phyloP scores from a whole-genome alignment of 179 eudicot genomes.

The Vitellaria paradoxa region DNA sequence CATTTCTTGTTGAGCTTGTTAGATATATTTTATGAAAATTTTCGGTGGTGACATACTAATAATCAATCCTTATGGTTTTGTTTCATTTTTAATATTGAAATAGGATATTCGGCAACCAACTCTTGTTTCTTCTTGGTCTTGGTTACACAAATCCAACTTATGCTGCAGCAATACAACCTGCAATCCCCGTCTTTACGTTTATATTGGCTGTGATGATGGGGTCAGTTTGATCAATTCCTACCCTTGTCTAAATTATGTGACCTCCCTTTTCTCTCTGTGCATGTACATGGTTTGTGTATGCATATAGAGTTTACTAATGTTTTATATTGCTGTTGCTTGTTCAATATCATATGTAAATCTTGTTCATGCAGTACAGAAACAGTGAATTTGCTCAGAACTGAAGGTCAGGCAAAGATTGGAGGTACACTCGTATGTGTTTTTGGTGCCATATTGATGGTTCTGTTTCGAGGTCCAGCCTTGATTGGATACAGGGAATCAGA shows the following conservation, averaged over 20 bases:
- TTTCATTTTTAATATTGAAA: conserved; percentile 13
- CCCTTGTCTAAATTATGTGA: conserved; percentile 1
- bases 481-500: conserved; percentile 59
- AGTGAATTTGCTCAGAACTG: conserved; percentile 60
- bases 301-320: background rate
- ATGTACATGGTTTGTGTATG: background rate
- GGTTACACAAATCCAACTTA: conserved; percentile 95
- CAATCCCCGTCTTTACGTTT: conserved; percentile 95
- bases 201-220: conserved; percentile 84
- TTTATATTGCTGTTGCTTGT: conserved; percentile 1
- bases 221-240: conserved; percentile 47
- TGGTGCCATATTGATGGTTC: conserved; percentile 90
- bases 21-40: background rate
- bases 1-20: conserved; percentile 1
- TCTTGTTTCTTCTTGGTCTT: conserved; percentile 89
- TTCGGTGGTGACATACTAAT: background rate
- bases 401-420: conserved; percentile 83
- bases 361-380: conserved; percentile 94
- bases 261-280: background rate
- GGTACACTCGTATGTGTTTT: conserved; percentile 84
- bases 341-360: conserved; percentile 26
- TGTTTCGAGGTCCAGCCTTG: conserved; percentile 76
- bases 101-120: conserved; percentile 95
- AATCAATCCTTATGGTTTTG: conserved; percentile 1
- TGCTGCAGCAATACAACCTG: conserved; percentile 96